phyloP scores from a whole-genome alignment of 2,329 filamentous ascomycete genomes.

The Blastomyces emzantsi region DNA sequence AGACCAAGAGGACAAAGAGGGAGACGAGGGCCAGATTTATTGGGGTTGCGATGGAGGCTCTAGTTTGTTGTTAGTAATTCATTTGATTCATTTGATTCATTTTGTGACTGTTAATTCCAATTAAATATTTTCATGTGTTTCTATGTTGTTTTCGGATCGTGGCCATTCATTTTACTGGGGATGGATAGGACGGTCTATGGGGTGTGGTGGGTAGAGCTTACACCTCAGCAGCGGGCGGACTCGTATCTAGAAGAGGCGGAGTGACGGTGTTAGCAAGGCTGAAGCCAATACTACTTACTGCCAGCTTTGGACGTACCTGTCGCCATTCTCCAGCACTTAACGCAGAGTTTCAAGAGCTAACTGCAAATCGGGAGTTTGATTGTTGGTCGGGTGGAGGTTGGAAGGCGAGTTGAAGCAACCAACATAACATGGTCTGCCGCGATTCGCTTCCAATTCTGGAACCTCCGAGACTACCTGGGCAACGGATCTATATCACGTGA shows the following conservation, averaged over 20 bases:
- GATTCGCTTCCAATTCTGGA: neutral
- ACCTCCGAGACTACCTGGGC: neutral
- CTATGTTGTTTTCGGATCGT: neutral
- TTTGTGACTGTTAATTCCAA: neutral
- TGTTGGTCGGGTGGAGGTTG: neutral
- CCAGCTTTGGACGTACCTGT: neutral
- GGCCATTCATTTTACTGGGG: neutral
- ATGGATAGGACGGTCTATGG: neutral
- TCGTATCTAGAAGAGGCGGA: neutral
- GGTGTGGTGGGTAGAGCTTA: conserved; percentile 15
- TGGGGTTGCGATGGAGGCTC: conserved; percentile 48
- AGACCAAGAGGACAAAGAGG: conserved; percentile 48
- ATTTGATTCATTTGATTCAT: neutral
- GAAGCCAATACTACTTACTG: neutral
- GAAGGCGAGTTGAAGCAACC: neutral
- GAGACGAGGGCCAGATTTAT: conserved; percentile 54
- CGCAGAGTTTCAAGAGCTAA: neutral
- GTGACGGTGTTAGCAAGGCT: neutral
- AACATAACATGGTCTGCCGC: neutral
- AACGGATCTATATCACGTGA: neutral
- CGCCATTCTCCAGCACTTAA: neutral
- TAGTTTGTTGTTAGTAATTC: conserved; percentile 25
- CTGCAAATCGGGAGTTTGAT: neutral
- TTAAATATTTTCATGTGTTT: neutral
- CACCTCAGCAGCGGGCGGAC: conserved; percentile 29